These are phyloP conservation scores for Colletotrichum aenigma DNA, from an alignment of 2,329 filamentous ascomycete species.

Conservation along the genomic window DNA sequence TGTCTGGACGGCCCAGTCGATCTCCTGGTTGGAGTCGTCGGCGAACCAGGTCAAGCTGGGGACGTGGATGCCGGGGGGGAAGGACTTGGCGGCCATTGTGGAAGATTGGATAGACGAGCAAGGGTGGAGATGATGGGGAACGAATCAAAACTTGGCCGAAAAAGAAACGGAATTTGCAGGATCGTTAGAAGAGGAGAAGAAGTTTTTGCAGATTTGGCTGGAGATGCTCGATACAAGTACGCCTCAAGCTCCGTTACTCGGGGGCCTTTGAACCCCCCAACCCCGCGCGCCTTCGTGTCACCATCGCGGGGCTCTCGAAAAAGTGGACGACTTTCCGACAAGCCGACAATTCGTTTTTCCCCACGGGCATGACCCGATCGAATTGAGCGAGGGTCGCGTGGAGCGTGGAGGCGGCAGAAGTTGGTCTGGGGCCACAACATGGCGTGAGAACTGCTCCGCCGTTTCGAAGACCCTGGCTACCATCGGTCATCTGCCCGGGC, in stretches of 20 bases:
- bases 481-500: background rate
- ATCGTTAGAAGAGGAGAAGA: background rate
- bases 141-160: background rate
- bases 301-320: background rate
- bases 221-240: background rate
- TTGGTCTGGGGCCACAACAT: background rate
- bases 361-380: background rate
- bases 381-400: background rate
- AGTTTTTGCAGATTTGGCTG: background rate
- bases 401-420: background rate
- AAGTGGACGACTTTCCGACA: background rate
- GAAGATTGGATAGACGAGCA: background rate
- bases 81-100: conserved; percentile 34
- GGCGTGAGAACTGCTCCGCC: background rate
- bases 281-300: background rate
- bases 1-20: conserved; percentile 60
- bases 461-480: background rate
- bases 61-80: conserved; percentile 59
- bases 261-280: background rate
- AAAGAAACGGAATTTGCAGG: background rate
- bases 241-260: background rate
- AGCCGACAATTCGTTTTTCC: background rate
- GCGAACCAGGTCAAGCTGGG: conserved; percentile 61
- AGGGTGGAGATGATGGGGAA: background rate
- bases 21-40: conserved; percentile 50